These are phyloP conservation scores for Periconia macrospinosa DNA, from an alignment of 2,329 filamentous ascomycete genomes.

Conservation along the genomic window DNA sequence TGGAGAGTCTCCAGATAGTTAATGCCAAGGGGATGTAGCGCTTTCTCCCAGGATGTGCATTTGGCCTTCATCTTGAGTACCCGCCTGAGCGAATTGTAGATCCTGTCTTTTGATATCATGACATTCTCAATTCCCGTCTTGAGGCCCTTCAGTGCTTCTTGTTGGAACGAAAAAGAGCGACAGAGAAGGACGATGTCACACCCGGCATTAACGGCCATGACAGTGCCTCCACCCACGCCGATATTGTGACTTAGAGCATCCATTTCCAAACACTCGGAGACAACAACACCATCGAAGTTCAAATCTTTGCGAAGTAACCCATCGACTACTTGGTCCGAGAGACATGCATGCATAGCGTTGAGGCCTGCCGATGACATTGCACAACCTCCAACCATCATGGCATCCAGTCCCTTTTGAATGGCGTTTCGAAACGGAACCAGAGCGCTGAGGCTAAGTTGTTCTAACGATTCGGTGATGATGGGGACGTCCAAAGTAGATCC, in stretches of 20 bases:
- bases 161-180: slow-evolving; percentile 82
- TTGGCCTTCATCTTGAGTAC: slow-evolving; percentile 79
- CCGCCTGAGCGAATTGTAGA: slow-evolving; percentile 77
- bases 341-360: slow-evolving; percentile 92
- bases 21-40: slow-evolving; percentile 82
- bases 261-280: slow-evolving; percentile 96
- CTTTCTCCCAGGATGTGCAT: slow-evolving; percentile 89
- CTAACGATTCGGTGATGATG: slow-evolving; percentile 91
- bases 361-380: slow-evolving; percentile 89
- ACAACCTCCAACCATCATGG: slow-evolving; percentile 94
- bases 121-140: slow-evolving; percentile 88
- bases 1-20: slow-evolving; percentile 78
- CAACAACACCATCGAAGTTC: slow-evolving; percentile 86
- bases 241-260: slow-evolving; percentile 94
- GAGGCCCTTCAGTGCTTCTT: slow-evolving; percentile 87
- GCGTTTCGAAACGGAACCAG: slow-evolving; percentile 90
- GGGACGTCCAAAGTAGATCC: slow-evolving; percentile 90
- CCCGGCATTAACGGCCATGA: slow-evolving; percentile 96
- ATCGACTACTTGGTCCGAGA: slow-evolving; percentile 91
- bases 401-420: slow-evolving; percentile 81
- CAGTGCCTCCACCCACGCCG: slow-evolving; percentile 92
- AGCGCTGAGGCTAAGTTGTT: slow-evolving; percentile 89
- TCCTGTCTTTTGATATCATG: slow-evolving; percentile 78
- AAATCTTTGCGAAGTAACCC: slow-evolving; percentile 86
- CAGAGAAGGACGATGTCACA: slow-evolving; percentile 91